These are phyloP conservation scores for Batkoa obscura DNA, from an alignment of 371 early-diverging fungal species.

Conservation along the genomic window DNA sequence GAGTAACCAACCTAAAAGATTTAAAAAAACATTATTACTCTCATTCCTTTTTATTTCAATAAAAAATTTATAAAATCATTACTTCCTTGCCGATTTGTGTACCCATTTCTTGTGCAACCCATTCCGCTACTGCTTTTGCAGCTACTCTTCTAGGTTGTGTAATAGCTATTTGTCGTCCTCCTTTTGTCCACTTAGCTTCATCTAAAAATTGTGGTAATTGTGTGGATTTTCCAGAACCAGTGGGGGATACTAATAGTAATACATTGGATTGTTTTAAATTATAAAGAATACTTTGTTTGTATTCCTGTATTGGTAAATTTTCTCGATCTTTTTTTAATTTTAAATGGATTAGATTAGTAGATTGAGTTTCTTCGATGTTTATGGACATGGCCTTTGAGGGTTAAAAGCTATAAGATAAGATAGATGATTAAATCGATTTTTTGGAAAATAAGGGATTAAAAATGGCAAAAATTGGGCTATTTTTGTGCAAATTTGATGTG, in stretches of 20 bases:
- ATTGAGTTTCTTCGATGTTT: no score
- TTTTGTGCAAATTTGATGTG: no score
- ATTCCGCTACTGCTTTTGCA: conserved; percentile 86
- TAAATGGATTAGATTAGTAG: no score
- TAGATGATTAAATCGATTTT: no score
- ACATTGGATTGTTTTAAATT: neutral
- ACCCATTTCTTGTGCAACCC: conserved; percentile 76
- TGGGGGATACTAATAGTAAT: conserved; percentile 55
- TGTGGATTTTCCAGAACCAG: conserved; percentile 78
- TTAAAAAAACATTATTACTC: no score
- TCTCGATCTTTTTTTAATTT: no score
- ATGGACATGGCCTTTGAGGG: no score
- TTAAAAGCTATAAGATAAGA: no score
- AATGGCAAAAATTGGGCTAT: no score
- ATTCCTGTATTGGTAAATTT: neutral
- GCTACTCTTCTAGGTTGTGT: conserved; percentile 98
- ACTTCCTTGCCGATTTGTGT: conserved; percentile 43
- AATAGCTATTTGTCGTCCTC: conserved; percentile 46
- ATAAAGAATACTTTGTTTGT: neutral
- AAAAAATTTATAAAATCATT: conserved; percentile 25
- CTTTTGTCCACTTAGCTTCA: conserved; percentile 39
- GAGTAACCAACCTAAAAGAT: conserved; percentile 30
- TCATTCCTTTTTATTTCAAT: no score
- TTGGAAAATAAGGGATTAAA: no score
- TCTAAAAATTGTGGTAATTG: conserved; percentile 67